Percentiles rank a stretch among this genome's conserved stretches.
Conservation (phyloP, 257 asterid species). For the Capsicum rhomboideum region DNA sequence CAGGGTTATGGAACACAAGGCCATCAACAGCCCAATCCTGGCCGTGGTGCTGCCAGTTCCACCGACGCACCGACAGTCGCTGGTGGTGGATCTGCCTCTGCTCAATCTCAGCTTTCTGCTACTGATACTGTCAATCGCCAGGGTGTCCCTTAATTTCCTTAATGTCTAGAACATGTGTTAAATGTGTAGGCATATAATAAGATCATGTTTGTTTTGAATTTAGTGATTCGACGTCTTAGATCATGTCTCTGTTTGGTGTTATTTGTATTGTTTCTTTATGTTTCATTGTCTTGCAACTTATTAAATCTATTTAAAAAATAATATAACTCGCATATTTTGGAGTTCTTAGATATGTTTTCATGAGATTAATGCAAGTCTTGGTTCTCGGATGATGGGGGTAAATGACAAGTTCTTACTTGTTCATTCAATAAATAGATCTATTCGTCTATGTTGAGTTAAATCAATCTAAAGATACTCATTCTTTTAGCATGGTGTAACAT, state of each 20-base stretch:
- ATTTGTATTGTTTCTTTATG: background rate
- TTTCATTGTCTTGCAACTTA: background rate
- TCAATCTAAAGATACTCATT: too few relatives aligned
- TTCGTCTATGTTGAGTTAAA: too few relatives aligned
- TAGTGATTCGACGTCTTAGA: background rate
- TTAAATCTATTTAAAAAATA: background rate
- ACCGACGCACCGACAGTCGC: constrained; percentile 78
- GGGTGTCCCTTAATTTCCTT: constrained; percentile 9
- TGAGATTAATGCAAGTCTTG: background rate
- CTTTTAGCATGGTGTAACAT: too few relatives aligned
- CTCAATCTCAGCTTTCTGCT: constrained; percentile 24
- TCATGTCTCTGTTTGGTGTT: background rate
- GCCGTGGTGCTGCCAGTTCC: constrained; percentile 81
- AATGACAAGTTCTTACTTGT: background rate
- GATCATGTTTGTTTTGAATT: background rate
- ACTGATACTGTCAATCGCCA: constrained; percentile 28
- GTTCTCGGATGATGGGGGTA: background rate
- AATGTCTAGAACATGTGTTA: background rate
- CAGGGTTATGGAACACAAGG: constrained; percentile 79
- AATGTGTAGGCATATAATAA: background rate
- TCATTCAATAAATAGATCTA: too few relatives aligned
- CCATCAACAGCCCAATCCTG: constrained; percentile 61
- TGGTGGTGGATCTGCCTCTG: constrained; percentile 19
- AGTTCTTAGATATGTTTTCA: background rate
- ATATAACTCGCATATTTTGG: too few relatives aligned